These are phyloP conservation scores for Calonectria fujianensis DNA, from an alignment of 2,329 filamentous ascomycete species.

Conservation along the genomic window DNA sequence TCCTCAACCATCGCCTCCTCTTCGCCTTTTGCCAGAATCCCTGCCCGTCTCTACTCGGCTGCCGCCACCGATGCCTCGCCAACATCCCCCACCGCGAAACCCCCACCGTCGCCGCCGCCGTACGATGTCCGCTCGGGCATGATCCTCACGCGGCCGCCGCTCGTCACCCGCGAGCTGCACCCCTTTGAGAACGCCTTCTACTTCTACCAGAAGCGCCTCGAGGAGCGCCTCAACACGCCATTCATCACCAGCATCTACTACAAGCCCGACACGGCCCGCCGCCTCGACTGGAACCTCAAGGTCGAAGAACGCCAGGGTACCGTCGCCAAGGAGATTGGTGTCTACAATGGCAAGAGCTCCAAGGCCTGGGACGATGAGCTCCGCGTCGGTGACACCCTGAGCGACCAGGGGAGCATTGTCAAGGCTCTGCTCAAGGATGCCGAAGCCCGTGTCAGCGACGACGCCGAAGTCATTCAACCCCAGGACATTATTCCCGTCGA, in stretches of 20 bases:
- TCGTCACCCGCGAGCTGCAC: slow-evolving; percentile 88
- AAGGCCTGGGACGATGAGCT: slow-evolving; percentile 95
- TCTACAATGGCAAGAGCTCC: slow-evolving; percentile 82
- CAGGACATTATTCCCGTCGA: slow-evolving; percentile 81
- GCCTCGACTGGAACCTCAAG: slow-evolving; percentile 94
- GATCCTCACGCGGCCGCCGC: slow-evolving; percentile 90
- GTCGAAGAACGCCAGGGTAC: slow-evolving; percentile 82
- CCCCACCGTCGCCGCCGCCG: slow-evolving; percentile 47
- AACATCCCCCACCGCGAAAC: slow-evolving; percentile 47
- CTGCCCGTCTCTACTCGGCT: slow-evolving; percentile 62
- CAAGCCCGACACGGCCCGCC: slow-evolving; percentile 89
- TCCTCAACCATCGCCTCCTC: slow-evolving; percentile 46
- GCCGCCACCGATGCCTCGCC: slow-evolving; percentile 48
- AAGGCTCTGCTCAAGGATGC: slow-evolving; percentile 85
- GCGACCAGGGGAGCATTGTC: slow-evolving; percentile 77
- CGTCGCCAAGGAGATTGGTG: slow-evolving; percentile 88
- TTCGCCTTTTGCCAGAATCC: slow-evolving; percentile 53
- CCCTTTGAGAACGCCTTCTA: slow-evolving; percentile 95
- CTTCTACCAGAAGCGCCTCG: slow-evolving; percentile 97
- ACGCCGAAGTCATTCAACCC: slow-evolving; percentile 75
- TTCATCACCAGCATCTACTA: slow-evolving; percentile 97
- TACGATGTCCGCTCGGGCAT: slow-evolving; percentile 79
- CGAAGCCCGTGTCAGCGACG: slow-evolving; percentile 76
- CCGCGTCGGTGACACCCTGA: slow-evolving; percentile 81
- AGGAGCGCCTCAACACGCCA: slow-evolving; percentile 91